Evolutionary conservation across 345 rosid species (phyloP), one percentile per base, ranked within the genome.

Genomic region (Bruguiera sexangula): DNA sequence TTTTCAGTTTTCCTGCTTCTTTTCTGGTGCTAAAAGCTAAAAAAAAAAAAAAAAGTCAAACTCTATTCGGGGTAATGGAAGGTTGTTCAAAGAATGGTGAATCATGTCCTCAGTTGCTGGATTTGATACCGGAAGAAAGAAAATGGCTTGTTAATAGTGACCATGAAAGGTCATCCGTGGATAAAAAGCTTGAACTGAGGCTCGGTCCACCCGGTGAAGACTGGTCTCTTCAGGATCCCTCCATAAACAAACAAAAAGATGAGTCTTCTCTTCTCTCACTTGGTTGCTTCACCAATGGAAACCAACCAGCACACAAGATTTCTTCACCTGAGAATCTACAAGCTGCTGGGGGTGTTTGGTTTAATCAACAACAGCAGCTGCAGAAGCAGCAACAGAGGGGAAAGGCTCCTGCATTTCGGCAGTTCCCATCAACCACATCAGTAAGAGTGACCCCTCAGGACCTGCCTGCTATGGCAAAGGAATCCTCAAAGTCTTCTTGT

Each of bases 131-230:
- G 8, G 85, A 78, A 72, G 79, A 68, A 62, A 79, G 86, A 78
- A 82, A 82, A 11, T 88, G 89, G 87, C 70, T 73, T 46, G 60
- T 71, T 9, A 79, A 70, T 39, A 77, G 74, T 9, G 67, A 69
- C 8, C 79, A 81, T 22, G 85, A 71, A 10, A 61, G 62, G 18
- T 76, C 80, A 20, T 73, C 82, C 48, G 93, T 85, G 66, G 93
- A 90, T 81, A 86, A 80, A 77, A 85, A 87, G 73, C 96, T 96
- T 60, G 99, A 96, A 76, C 89, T 96, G 2, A 92, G 94, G 85
- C 97, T 96, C 59, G 98, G 91, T 79, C 98, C 89, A 13, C 99
- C 99, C 8, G 96, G 96, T 52, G 86, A 88, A 68, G 89, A 63
- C 73, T 82, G 85, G 85, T 73, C 74, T 73, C 61, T 68, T 62